Percentiles rank a stretch among this genome's conserved stretches.
phyloP scores from a whole-genome alignment of 768 basidiomycete genomes.

The Xerocomellus intermedius region DNA sequence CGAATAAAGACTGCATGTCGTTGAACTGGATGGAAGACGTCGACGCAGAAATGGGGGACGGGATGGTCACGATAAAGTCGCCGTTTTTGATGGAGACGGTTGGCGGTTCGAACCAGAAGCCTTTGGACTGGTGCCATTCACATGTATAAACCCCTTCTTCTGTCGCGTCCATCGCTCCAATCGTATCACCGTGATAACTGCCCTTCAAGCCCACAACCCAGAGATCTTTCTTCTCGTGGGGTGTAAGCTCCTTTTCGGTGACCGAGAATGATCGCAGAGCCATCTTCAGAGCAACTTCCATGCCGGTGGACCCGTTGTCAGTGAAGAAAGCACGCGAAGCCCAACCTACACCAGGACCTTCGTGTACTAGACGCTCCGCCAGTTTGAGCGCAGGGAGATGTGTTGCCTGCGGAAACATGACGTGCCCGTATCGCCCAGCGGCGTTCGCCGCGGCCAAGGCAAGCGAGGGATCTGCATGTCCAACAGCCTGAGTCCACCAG shows the following conservation, averaged over 20 bases:
- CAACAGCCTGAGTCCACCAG: constrained; percentile 97
- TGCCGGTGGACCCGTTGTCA: constrained; percentile 93
- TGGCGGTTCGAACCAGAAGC: constrained; percentile 92
- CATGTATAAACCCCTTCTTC: constrained; percentile 91
- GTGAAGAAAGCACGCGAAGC: constrained; percentile 89
- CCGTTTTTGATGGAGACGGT: constrained; percentile 69
- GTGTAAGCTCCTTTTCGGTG: constrained; percentile 35
- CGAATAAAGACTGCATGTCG: constrained; percentile 63
- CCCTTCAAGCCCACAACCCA: constrained; percentile 87
- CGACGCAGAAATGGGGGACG: constrained; percentile 43
- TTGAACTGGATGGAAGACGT: constrained; percentile 23
- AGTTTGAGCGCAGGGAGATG: constrained; percentile 84
- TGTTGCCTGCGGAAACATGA: constrained; percentile 90
- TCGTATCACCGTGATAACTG: constrained; percentile 97
- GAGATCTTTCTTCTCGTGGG: constrained; percentile 46
- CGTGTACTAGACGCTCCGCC: constrained; percentile 70
- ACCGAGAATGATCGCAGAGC: constrained; percentile 69
- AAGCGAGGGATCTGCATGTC: constrained; percentile 74
- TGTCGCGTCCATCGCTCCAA: constrained; percentile 95
- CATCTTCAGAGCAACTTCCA: constrained; percentile 99
- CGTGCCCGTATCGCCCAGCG: constrained; percentile 93
- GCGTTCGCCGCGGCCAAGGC: constrained; percentile 86
- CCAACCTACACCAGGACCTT: constrained; percentile 88
- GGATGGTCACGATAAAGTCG: constrained; percentile 49
- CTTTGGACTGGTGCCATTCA: constrained; percentile 93